Conservation (phyloP, 1,284 basidiomycete species). For the Irpex lacteus region DNA sequence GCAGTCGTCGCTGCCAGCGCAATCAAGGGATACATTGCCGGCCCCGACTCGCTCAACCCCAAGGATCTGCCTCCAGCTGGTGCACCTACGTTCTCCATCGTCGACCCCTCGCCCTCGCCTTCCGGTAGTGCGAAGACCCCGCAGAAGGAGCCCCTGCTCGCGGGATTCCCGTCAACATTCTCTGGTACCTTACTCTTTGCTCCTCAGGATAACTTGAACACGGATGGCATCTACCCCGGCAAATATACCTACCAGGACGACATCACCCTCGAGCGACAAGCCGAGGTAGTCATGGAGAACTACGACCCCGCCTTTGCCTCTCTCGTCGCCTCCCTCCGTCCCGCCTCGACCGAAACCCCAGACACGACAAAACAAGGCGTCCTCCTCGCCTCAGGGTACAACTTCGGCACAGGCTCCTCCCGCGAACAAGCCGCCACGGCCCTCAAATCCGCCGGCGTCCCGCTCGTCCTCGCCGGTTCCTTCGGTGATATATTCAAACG, state of each 20-base stretch:
- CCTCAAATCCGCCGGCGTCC: constrained; percentile 90
- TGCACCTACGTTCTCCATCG: constrained; percentile 61
- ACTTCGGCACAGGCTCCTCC: constrained; percentile 99
- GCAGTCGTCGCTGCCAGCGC: constrained; percentile 97
- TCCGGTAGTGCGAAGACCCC: constrained; percentile 26
- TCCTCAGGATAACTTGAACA: constrained; percentile 98
- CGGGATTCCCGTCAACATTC: constrained; percentile 84
- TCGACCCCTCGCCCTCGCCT: constrained; percentile 31
- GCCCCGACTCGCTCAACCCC: constrained; percentile 72
- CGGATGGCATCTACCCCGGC: constrained; percentile 98
- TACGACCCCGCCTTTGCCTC: constrained; percentile 89
- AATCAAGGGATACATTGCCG: constrained; percentile 87
- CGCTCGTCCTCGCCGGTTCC: constrained; percentile 92
- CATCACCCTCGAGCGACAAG: constrained; percentile 93
- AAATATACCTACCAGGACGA: constrained; percentile 99
- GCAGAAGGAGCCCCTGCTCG: constrained; percentile 59
- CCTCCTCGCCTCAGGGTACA: constrained; percentile 91
- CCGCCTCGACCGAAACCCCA: constrained; percentile 1
- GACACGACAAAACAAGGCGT: constrained; percentile 46
- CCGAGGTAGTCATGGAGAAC: constrained; percentile 99
- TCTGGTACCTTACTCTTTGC: constrained; percentile 85
- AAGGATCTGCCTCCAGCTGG: constrained; percentile 49
- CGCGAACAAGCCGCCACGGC: constrained; percentile 98
- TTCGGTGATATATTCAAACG: constrained; percentile 99
- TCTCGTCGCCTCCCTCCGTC: constrained; percentile 62